These are phyloP conservation scores for Solanum appendiculatum DNA, from an alignment of 257 asterid species.

Conservation along the genomic window DNA sequence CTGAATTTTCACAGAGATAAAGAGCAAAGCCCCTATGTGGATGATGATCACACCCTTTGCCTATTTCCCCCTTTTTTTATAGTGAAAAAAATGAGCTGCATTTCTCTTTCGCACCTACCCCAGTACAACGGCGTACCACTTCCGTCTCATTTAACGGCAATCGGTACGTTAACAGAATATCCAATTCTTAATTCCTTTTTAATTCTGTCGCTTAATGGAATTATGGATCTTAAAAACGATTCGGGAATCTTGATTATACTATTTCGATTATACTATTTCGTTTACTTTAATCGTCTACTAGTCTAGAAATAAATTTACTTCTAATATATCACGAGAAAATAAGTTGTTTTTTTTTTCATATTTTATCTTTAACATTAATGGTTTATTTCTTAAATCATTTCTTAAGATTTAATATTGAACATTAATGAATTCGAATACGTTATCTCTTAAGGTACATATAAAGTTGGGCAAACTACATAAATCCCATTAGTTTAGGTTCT, in stretches of 20 bases:
- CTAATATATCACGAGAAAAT: too few relatives aligned
- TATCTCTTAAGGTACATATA: background rate
- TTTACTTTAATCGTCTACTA: too few relatives aligned
- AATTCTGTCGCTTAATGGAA: background rate
- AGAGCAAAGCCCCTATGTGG: background rate
- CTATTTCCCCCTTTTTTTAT: background rate
- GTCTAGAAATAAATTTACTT: too few relatives aligned
- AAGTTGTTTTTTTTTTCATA: too few relatives aligned
- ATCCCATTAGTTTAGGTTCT: too few relatives aligned
- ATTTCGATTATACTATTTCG: background rate
- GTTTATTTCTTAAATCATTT: too few relatives aligned
- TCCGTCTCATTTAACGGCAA: conserved; percentile 18
- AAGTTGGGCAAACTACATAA: too few relatives aligned
- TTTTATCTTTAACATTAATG: too few relatives aligned
- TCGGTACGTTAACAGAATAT: conserved; percentile 12
- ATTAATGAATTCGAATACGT: background rate
- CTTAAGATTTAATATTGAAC: fast-evolving
- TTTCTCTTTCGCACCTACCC: conserved; percentile 12
- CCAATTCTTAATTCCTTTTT: background rate
- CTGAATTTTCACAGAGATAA: background rate
- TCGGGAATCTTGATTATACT: background rate
- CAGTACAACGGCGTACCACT: background rate
- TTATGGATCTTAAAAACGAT: background rate
- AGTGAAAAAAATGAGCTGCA: background rate
- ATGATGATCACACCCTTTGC: background rate